phyloP scores from a whole-genome alignment of 164 flowering plant species.

The Magnolia changhungtana region DNA sequence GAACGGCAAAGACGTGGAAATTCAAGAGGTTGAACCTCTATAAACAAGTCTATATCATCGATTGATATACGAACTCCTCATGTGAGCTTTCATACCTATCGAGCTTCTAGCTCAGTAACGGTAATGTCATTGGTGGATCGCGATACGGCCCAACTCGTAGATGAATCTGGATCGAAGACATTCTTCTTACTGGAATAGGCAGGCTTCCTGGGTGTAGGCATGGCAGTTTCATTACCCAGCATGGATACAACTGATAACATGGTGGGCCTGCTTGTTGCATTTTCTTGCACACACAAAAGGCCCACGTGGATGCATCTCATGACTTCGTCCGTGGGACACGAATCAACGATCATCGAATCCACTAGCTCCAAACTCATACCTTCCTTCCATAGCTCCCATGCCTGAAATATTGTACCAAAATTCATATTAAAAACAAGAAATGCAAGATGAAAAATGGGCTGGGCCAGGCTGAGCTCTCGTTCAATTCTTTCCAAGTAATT shows the following conservation, averaged over 20 bases:
- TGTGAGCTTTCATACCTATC: neutral
- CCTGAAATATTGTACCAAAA: neutral
- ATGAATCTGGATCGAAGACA: neutral
- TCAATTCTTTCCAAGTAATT: too few species aligned
- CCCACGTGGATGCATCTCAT: conserved; percentile 13
- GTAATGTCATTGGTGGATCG: neutral
- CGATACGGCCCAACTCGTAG: neutral
- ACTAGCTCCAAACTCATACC: conserved; percentile 6
- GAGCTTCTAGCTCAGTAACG: neutral
- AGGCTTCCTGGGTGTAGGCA: neutral
- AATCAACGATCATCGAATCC: conserved; percentile 7
- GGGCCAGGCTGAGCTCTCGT: too few species aligned
- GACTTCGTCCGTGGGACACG: neutral
- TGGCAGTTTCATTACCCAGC: neutral
- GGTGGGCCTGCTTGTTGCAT: conserved; percentile 5
- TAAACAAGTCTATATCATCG: neutral
- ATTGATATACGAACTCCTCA: neutral
- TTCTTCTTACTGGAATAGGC: neutral
- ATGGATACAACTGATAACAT: conserved; percentile 5
- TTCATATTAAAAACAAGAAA: neutral
- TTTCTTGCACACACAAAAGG: conserved; percentile 12
- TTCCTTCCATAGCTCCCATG: conserved; percentile 16
- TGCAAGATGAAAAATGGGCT: neutral
- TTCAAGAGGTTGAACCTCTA: too few species aligned
- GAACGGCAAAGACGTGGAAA: too few species aligned